Evolutionary conservation across 2,329 filamentous ascomycete species (phyloP).

Genomic region (Aspergillus fumigatus): DNA sequence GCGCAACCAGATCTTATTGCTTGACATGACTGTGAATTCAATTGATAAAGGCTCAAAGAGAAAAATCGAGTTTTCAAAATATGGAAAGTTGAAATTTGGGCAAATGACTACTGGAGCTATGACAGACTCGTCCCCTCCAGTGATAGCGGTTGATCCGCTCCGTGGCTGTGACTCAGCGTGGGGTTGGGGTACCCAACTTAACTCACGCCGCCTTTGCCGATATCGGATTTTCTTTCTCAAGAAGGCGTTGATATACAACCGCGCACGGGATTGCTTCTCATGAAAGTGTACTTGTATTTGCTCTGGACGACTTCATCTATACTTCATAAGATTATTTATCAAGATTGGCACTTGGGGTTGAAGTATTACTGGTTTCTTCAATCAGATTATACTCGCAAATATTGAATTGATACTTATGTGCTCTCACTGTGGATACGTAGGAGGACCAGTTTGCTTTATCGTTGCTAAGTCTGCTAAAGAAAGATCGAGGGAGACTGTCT

Average conservation of each 20-base stretch:
- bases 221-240: conserved; percentile 10
- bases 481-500: neutral
- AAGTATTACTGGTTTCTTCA: neutral
- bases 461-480: neutral
- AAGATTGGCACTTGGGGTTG: neutral
- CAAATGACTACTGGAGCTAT: conserved; percentile 14
- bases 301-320: neutral
- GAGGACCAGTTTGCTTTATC: neutral
- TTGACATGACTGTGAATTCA: conserved; percentile 23
- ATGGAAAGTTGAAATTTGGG: conserved; percentile 7
- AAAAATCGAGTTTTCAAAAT: conserved; percentile 5
- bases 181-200: too few relatives aligned
- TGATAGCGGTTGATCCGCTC: conserved; percentile 33
- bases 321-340: neutral
- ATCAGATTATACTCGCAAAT: neutral
- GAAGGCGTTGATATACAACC: neutral
- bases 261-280: neutral
- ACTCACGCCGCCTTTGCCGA: conserved; percentile 6
- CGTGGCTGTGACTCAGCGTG: conserved; percentile 21
- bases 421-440: neutral
- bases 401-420: neutral
- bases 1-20: conserved; percentile 50
- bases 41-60: conserved; percentile 5
- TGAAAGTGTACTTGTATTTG: neutral
- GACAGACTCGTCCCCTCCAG: conserved; percentile 22